Conservation (phyloP, 805 yeast genomes). For the Spathaspora boniae region DNA sequence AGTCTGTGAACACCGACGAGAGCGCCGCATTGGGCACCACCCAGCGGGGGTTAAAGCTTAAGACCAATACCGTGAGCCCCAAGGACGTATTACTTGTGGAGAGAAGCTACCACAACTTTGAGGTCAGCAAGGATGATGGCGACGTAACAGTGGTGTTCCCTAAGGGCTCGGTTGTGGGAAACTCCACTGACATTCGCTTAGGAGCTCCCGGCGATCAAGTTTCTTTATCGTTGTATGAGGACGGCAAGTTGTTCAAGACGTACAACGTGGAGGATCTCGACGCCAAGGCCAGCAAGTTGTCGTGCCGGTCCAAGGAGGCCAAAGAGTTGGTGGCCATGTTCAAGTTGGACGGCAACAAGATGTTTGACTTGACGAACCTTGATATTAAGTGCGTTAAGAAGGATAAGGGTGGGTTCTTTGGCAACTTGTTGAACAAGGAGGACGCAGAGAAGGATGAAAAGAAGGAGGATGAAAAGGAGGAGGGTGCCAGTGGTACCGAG, state of each 20-base stretch:
- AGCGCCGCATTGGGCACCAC: conserved; percentile 89
- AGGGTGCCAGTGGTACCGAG: too few relatives aligned
- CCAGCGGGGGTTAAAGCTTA: conserved; percentile 66
- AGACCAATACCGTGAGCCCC: conserved; percentile 64
- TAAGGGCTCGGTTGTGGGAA: conserved; percentile 40
- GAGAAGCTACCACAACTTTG: conserved; percentile 48
- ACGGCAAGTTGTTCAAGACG: conserved; percentile 31
- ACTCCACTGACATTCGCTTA: conserved; percentile 32
- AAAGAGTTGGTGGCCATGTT: conserved; percentile 39
- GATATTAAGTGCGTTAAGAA: conserved; percentile 40
- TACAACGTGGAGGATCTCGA: conserved; percentile 22
- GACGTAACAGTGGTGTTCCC: conserved; percentile 38
- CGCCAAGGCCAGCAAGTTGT: conserved; percentile 28
- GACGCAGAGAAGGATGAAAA: conserved; percentile 19
- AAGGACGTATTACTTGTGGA: conserved; percentile 58
- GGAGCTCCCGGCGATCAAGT: conserved; percentile 26
- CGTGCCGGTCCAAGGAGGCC: conserved; percentile 34
- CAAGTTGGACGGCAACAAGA: conserved; percentile 44
- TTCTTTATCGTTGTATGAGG: conserved; percentile 33
- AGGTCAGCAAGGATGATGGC: conserved; percentile 27
- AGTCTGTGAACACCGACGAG: conserved; percentile 93
- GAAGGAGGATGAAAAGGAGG: conserved; percentile 16
- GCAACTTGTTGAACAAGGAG: conserved; percentile 22
- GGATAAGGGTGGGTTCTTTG: conserved; percentile 19
- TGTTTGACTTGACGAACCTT: conserved; percentile 45